phyloP scores from a whole-genome alignment of 169 alveolate species.

The Miamiensis avidus region DNA sequence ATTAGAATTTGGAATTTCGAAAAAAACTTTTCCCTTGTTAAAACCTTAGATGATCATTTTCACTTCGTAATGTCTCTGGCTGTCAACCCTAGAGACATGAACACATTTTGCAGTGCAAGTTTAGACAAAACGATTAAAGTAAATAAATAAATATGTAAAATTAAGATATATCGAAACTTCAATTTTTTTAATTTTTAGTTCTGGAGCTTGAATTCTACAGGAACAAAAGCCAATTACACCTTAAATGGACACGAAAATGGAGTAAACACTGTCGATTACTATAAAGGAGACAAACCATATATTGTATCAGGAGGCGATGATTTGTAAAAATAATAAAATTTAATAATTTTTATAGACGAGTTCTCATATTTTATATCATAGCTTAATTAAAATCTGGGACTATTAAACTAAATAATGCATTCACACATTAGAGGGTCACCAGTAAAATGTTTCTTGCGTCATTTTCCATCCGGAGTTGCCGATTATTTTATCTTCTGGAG shows the following conservation, averaged over 20 bases:
- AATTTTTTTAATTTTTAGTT: neutral
- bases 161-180: too few relatives aligned
- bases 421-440: conserved; percentile 95
- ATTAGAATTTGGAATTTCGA: conserved; percentile 97
- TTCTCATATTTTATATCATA: neutral
- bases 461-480: conserved; percentile 95
- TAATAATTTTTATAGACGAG: neutral
- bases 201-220: conserved; percentile 48
- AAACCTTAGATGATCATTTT: conserved; percentile 95
- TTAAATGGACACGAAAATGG: conserved; percentile 98
- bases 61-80: conserved; percentile 98
- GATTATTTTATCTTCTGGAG: conserved; percentile 93
- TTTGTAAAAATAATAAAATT: conserved; percentile 46
- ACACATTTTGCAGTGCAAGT: conserved; percentile 96
- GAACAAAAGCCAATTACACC: conserved; percentile 92
- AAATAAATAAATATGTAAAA: neutral
- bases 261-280: conserved; percentile 95
- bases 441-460: conserved; percentile 92
- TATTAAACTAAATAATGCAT: conserved; percentile 97
- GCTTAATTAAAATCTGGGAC: conserved; percentile 97
- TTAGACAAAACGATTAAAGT: conserved; percentile 94
- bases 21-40: conserved; percentile 90
- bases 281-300: conserved; percentile 92
- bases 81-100: conserved; percentile 96
- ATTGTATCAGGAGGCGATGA: conserved; percentile 97